A percentile compares a stretch with the other conserved stretches of the same genome.
Conservation (phyloP, 768 basidiomycete genomes). For the Pleurotus ostreatus region DNA sequence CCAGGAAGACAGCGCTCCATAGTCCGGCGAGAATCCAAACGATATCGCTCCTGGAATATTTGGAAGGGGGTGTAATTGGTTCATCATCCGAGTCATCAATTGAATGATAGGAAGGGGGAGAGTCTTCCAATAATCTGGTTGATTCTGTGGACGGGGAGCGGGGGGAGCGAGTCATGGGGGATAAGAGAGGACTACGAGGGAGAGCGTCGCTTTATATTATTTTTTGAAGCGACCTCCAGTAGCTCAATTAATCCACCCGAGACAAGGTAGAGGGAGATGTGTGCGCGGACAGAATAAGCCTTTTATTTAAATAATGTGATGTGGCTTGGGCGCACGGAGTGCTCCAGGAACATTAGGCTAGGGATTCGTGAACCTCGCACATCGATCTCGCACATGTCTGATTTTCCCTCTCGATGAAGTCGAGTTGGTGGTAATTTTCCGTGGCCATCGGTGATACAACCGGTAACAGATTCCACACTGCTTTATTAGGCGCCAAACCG, state of each 20-base stretch:
- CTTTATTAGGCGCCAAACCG: too few species aligned
- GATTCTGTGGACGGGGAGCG: conserved; percentile 48
- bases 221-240: neutral
- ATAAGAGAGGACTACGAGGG: conserved; percentile 21
- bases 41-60: conserved; percentile 50
- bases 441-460: conserved; percentile 8
- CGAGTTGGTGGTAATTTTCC: conserved; percentile 8
- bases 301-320: neutral
- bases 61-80: conserved; percentile 29
- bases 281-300: neutral
- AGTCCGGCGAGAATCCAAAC: conserved; percentile 72
- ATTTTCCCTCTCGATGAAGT: conserved; percentile 4
- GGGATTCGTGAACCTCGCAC: neutral
- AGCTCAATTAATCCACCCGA: conserved; percentile 9
- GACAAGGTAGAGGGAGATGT: conserved; percentile 3
- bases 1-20: conserved; percentile 82
- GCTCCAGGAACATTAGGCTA: conserved; percentile 4
- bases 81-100: conserved; percentile 34
- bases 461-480: neutral
- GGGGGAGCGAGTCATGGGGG: conserved; percentile 41
- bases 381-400: conserved; percentile 7
- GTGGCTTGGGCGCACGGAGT: conserved; percentile 3
- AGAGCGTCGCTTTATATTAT: conserved; percentile 23
- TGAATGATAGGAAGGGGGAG: conserved; percentile 44
- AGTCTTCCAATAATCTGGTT: conserved; percentile 51